Percentiles rank a stretch among this genome's conserved stretches.
Evolutionary conservation across 2,329 filamentous ascomycete genomes (phyloP).

Genomic region (Botrytis sinoallii): DNA sequence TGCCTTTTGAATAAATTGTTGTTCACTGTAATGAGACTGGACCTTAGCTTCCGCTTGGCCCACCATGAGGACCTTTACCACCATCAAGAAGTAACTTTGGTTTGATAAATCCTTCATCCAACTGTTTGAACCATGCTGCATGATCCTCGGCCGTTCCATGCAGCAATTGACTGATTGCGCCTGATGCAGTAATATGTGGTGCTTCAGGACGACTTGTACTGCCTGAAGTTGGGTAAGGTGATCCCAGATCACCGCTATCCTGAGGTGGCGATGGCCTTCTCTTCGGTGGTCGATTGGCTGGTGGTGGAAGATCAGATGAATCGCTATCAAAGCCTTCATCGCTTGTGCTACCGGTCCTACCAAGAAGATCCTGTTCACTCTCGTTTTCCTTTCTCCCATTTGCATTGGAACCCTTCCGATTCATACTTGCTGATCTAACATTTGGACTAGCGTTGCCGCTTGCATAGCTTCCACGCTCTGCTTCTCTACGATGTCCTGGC

Average conservation of each 20-base stretch:
- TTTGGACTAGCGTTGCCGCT: constrained; percentile 38
- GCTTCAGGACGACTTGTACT: constrained; percentile 31
- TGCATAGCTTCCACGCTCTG: constrained; percentile 37
- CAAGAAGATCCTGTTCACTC: constrained; percentile 56
- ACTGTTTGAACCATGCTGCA: constrained; percentile 81
- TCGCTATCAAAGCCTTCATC: constrained; percentile 62
- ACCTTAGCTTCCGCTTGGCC: constrained; percentile 23
- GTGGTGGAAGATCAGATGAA: constrained; percentile 63
- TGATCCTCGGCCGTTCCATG: constrained; percentile 79
- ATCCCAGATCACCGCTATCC: constrained; percentile 20
- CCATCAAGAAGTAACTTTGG: constrained; percentile 83
- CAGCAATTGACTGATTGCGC: constrained; percentile 74
- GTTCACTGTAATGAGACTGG: neutral
- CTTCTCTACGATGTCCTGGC: constrained; percentile 44
- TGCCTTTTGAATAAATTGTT: constrained; percentile 14
- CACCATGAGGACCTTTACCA: constrained; percentile 35
- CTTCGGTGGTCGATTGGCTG: constrained; percentile 43
- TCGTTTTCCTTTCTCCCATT: constrained; percentile 42
- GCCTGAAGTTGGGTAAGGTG: constrained; percentile 37
- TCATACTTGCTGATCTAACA: constrained; percentile 45
- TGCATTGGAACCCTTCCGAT: constrained; percentile 49
- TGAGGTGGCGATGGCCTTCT: constrained; percentile 20
- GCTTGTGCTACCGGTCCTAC: constrained; percentile 39
- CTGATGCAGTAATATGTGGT: constrained; percentile 61
- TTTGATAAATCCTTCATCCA: constrained; percentile 97